A percentile compares a stretch with the other conserved stretches of the same genome.
These are phyloP conservation scores for Arthrobotrys sinensis DNA, from an alignment of 2,329 filamentous ascomycete species.

Conservation along the genomic window DNA sequence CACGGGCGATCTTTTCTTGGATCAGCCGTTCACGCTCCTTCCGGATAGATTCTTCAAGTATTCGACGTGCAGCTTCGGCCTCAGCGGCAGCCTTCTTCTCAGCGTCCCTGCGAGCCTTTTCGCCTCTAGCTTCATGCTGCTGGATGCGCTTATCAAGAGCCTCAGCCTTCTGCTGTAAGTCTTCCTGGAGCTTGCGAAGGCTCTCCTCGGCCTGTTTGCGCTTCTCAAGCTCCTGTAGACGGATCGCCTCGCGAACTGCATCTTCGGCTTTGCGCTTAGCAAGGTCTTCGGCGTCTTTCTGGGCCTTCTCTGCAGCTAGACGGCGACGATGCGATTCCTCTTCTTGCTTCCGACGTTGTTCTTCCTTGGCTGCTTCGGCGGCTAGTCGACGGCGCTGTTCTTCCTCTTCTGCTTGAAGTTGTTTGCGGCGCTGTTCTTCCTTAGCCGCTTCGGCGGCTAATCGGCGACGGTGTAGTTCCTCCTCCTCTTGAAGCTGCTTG, in stretches of 20 bases:
- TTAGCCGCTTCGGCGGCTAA: constrained; percentile 29
- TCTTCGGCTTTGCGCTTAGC: constrained; percentile 45
- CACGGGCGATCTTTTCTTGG: constrained; percentile 49
- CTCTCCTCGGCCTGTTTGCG: constrained; percentile 43
- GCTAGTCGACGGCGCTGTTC: constrained; percentile 25
- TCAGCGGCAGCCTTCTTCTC: constrained; percentile 46
- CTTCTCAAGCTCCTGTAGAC: constrained; percentile 37
- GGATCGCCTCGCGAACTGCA: constrained; percentile 16
- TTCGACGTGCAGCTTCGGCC: constrained; percentile 40
- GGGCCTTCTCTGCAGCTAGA: constrained; percentile 39
- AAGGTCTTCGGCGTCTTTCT: constrained; percentile 44
- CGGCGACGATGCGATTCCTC: constrained; percentile 41
- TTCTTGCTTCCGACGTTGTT: constrained; percentile 46
- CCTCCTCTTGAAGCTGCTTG: constrained; percentile 27
- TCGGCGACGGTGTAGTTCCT: constrained; percentile 21
- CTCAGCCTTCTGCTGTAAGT: constrained; percentile 46
- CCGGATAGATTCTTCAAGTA: constrained; percentile 57
- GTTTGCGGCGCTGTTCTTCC: constrained; percentile 37
- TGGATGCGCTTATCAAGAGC: constrained; percentile 55
- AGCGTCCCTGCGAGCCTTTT: constrained; percentile 49
- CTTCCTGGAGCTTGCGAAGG: constrained; percentile 40
- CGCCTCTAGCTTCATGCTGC: constrained; percentile 54
- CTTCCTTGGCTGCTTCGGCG: constrained; percentile 36
- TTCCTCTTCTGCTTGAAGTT: constrained; percentile 17
- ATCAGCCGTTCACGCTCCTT: constrained; percentile 56